A percentile compares a stretch with the other conserved stretches of the same genome.
These are phyloP conservation scores for Phytopythium mirpurense DNA, from an alignment of 352 stramenopile species.

Conservation along the genomic window DNA sequence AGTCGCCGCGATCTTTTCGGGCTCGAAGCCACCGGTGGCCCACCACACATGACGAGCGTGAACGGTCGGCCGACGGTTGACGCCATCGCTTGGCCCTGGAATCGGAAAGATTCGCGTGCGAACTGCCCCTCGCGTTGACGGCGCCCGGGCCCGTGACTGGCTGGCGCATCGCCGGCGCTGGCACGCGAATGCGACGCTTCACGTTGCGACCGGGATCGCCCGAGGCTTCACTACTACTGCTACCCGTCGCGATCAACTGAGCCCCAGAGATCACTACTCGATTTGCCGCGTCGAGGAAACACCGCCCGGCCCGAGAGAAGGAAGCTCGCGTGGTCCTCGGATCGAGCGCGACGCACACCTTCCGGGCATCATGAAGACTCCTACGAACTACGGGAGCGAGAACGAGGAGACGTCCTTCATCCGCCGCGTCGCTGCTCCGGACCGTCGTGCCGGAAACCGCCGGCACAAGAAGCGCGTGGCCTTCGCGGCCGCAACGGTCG, in stretches of 20 bases:
- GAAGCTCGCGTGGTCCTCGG: not conserved
- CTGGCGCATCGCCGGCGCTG: not conserved
- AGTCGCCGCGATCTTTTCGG: not conserved
- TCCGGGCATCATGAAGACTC: conserved; percentile 41
- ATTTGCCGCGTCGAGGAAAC: conserved; percentile 31
- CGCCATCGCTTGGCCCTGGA: not conserved
- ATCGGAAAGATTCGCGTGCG: not conserved
- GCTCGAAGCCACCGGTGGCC: not conserved
- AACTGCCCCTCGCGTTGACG: not conserved
- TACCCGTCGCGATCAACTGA: no score
- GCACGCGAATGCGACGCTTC: not conserved
- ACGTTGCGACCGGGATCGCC: not conserved
- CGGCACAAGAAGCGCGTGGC: conserved; percentile 43
- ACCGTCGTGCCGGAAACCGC: conserved; percentile 25
- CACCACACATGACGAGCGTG: not conserved
- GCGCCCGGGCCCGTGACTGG: not conserved
- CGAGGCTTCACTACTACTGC: no score
- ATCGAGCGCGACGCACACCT: not conserved
- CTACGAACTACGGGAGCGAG: conserved; percentile 43
- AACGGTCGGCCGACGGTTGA: conserved; percentile 1
- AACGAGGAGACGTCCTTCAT: conserved; percentile 62
- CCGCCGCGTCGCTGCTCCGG: conserved; percentile 38
- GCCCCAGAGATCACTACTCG: conserved; percentile 18
- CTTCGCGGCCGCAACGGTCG: conserved; percentile 28
- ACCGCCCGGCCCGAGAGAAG: conserved; percentile 4